Evolutionary conservation across 331 rosid species (phyloP).

Genomic region (Malus hybrid): DNA sequence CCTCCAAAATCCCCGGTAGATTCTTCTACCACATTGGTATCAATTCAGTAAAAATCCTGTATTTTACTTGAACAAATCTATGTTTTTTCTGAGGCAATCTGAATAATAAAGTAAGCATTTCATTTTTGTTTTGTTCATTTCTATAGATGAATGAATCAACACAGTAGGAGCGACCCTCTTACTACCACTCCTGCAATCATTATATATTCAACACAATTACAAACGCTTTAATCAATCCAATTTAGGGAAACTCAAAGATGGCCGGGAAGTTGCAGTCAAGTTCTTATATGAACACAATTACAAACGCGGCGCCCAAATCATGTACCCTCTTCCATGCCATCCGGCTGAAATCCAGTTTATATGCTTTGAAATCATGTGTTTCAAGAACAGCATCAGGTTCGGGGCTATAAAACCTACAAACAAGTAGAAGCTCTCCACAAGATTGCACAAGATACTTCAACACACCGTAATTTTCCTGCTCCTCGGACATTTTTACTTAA

Average conservation of each 20-base stretch:
- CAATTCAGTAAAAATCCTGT: too few relatives aligned
- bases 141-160: too few relatives aligned
- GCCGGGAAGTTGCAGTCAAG: constrained; percentile 69
- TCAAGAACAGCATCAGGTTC: constrained; percentile 19
- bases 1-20: constrained; percentile 8
- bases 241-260: constrained; percentile 61
- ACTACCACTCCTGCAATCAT: too few relatives aligned
- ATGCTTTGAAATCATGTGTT: neutral
- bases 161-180: too few relatives aligned
- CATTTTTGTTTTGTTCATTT: too few relatives aligned
- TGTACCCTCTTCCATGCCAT: constrained; percentile 44
- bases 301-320: constrained; percentile 31
- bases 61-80: too few relatives aligned
- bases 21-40: constrained; percentile 5
- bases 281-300: constrained; percentile 49
- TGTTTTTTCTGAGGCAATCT: too few relatives aligned
- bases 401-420: constrained; percentile 30
- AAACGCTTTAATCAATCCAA: neutral
- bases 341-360: constrained; percentile 17
- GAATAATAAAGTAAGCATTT: too few relatives aligned
- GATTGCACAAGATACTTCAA: constrained; percentile 23
- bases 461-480: neutral
- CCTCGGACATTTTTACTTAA: constrained; percentile 26
- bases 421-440: constrained; percentile 21
- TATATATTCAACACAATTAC: too few relatives aligned